Evolutionary conservation across 2,329 filamentous ascomycete genomes (phyloP), one percentile per base, ranked within the genome.

Genomic region (Falciphora oryzae): DNA sequence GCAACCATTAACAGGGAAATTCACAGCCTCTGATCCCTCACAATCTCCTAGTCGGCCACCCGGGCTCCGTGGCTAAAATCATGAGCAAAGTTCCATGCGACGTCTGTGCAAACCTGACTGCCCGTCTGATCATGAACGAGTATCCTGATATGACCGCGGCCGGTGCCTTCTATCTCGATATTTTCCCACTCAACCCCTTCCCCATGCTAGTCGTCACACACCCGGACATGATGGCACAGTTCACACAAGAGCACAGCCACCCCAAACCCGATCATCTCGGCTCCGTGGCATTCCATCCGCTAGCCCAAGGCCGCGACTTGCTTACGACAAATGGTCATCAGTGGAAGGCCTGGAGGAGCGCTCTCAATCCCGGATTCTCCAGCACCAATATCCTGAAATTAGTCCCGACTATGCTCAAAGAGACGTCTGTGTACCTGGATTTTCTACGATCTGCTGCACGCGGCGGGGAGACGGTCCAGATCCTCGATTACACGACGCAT

Each of bases 281-380:
- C 4, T 35, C 64, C 18, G 38, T 44, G 16, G 68, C 73, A 50
- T 71, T 76, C 63, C 67, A 70, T 28, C 69, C 70, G n/a, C 70
- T 75, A 50, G 70, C 74, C 1, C 70, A 70, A 11, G 72, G 72
- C 28, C 66, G 72, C 14, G 74, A 77, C 59, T 67, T 78, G 2
- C 70, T 79, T 31, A 71, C 71, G 29, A 66, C 73, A 16, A 75
- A 79, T 27, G 78, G 78, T 3, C 68, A 70, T 18, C 71, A 75
- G 62, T 80, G 78, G 78, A 77, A 76, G 67, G 67, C 63, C 57
- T 71, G 72, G 68, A 69, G 76, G 62, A 68, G 67, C 53, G 67
- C 75, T 44, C 78, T 78, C 70, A 78, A 77, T 66, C 74, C 74
- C 4, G 76, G 76, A 7, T 79, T 79, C 67, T 73, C 74, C 0